Base-by-base conservation (phyloP, 306 rosid genomes). In the Alnus rubra region DNA sequence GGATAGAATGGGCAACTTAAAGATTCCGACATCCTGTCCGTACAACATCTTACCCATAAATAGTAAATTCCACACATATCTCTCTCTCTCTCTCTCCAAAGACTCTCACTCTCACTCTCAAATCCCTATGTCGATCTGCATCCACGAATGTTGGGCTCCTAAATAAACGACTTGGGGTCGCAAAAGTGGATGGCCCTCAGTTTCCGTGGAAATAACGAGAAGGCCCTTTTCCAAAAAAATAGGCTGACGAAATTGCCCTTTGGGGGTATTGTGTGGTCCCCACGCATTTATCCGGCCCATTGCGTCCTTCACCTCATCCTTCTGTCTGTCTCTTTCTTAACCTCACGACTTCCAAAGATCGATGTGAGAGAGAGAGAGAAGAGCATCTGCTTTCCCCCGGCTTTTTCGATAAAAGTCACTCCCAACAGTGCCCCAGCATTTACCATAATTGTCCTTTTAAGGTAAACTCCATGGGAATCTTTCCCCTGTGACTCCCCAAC, bases 91-190 rank as follows among this genome's bases (percentile, higher is more conserved):
- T 37, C 71, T 37, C 35, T 7, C 70, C n/a, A 69, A 37, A 2
- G 37, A 1, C 37, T 2, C 1, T 1, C 1, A 55, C 52, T 71
- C 76, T 76, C 85, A 14, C 88, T 82, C 72, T 80, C 93, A 78
- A 84, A 89, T 87, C 87, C 93, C 89, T 42, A 86, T 82, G 88
- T 79, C 79, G 93, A 87, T 87, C 88, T 82, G 80, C 73, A 83
- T 80, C 90, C 88, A 84, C 84, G 86, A 87, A 84, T 89, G 85
- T 80, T 81, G 84, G 83, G 82, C 75, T 82, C 51, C 45, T 79
- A 23, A 23, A 23, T 13, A 42, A 54, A 67, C 58, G 51, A 50
- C 69, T 58, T 19, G 50, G 55, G 72, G 39, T 12, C 4, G 2
- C 51, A 12, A 33, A 7, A 42, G 19, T 49, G 7, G 16, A 6